phyloP scores from a whole-genome alignment of 768 basidiomycete genomes.

The Suillus decipiens region DNA sequence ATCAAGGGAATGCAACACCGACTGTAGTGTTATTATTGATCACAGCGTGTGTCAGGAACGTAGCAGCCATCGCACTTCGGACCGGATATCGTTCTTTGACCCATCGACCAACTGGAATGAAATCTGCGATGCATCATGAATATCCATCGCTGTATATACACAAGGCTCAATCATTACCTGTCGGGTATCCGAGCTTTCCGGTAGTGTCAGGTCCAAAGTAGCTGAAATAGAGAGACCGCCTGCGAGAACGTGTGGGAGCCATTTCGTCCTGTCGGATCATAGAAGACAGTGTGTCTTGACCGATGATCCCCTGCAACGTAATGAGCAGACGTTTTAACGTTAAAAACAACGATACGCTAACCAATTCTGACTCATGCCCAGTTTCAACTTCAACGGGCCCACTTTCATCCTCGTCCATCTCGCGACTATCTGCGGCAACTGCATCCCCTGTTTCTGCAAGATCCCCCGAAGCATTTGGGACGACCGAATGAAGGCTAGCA shows the following conservation, averaged over 20 bases:
- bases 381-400: conserved; percentile 16
- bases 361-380: conserved; percentile 22
- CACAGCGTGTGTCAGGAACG: conserved; percentile 74
- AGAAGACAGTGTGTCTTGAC: conserved; percentile 68
- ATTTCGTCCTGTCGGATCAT: conserved; percentile 79
- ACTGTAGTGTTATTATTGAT: conserved; percentile 58
- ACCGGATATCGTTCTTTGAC: conserved; percentile 56
- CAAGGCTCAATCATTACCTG: conserved; percentile 44
- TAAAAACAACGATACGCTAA: conserved; percentile 16
- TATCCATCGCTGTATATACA: background rate
- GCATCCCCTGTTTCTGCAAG: conserved; percentile 12
- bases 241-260: conserved; percentile 55
- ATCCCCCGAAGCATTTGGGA: background rate
- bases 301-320: conserved; percentile 57
- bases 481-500: background rate
- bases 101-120: conserved; percentile 61
- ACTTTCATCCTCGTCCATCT: conserved; percentile 21
- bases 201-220: conserved; percentile 39
- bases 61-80: conserved; percentile 57
- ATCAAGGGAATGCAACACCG: conserved; percentile 11
- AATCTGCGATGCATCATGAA: conserved; percentile 42
- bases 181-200: conserved; percentile 58
- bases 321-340: conserved; percentile 11
- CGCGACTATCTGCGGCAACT: conserved; percentile 16
- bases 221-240: conserved; percentile 54